Evolutionary conservation across 306 rosid genomes (phyloP).

Genomic region (Cicer arietinum): DNA sequence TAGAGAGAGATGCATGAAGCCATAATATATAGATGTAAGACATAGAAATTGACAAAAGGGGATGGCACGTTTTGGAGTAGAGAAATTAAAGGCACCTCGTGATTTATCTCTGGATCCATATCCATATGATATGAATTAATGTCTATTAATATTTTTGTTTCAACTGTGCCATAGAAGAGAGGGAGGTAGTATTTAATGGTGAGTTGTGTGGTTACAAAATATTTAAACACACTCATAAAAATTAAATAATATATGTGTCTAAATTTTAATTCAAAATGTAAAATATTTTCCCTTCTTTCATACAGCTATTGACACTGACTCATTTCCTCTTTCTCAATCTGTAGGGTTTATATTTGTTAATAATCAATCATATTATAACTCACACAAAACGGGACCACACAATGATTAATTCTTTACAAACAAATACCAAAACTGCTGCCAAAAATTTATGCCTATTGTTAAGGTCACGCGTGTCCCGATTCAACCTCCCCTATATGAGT

Average conservation of each 20-base stretch:
- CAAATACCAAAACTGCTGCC: slow-evolving; percentile 3
- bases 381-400: slow-evolving; percentile 52
- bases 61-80: slow-evolving; percentile 50
- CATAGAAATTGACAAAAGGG: slow-evolving; percentile 26
- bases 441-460: background rate
- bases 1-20: slow-evolving; percentile 7
- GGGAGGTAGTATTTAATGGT: slow-evolving; percentile 53
- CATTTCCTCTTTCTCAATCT: slow-evolving; percentile 34
- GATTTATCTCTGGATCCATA: slow-evolving; percentile 42
- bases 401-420: slow-evolving; percentile 33
- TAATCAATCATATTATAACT: slow-evolving; percentile 29
- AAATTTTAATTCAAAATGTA: no score
- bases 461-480: no score
- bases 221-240: no score
- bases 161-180: slow-evolving; percentile 46
- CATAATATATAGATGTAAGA: background rate
- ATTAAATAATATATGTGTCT: no score
- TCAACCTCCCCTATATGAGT: no score
- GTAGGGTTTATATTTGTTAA: slow-evolving; percentile 43
- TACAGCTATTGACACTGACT: slow-evolving; percentile 82
- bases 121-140: slow-evolving; percentile 22
- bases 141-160: background rate
- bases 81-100: slow-evolving; percentile 40
- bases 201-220: slow-evolving; percentile 34
- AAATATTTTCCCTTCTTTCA: no score